Base-by-base conservation (phyloP, 2,329 filamentous ascomycete species). In the Fusarium albosuccineum region DNA sequence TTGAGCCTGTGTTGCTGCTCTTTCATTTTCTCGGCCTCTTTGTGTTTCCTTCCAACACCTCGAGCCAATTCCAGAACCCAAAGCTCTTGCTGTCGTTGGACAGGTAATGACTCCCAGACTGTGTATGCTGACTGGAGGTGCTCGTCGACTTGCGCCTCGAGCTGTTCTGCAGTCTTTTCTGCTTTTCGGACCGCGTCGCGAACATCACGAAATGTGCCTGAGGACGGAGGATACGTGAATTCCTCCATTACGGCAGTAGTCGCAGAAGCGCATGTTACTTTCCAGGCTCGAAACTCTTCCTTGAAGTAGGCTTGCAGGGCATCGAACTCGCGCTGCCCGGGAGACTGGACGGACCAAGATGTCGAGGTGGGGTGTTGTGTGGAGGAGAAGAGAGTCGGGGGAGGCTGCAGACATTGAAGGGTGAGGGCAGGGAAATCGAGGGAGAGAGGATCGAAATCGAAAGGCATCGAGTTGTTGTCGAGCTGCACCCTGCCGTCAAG, bases 401-500 rank as follows among this genome's bases (percentile, higher is more conserved):
- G 93, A 9, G 92, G 85, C 36, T 91, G 88, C 1, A 98, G 87
- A 68, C 95, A 91, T 66, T 91, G 92, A 10, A 97, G 86, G 36
- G 91, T 93, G 40, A 98, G 85, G 7, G 92, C 90, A 7, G 94
- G 93, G 73, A 97, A 97, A 62, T 93, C 93, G 76, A 97, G 88
- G 6, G 91, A 85, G 63, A 94, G 87, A 34, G 95, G 91, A 69
- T 97, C 92, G 79, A 97, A 97, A 68, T 95, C 92, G 71, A 91
- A 90, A 3, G 88, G 87, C 70, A 83, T 81, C 9, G 86, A 85
- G 52, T 81, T 80, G 67, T 83, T 81, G 62, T 88, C 84, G 49
- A 88, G 81, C 46, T 87, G 83, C 71, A 85, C 82, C 70, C 87
- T 89, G 64, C 22, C 30, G 39, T 62, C 14, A 60, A 50, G 62